Base-by-base conservation (phyloP, 495 filamentous ascomycete genomes). In the Penicillium verhagenii region DNA sequence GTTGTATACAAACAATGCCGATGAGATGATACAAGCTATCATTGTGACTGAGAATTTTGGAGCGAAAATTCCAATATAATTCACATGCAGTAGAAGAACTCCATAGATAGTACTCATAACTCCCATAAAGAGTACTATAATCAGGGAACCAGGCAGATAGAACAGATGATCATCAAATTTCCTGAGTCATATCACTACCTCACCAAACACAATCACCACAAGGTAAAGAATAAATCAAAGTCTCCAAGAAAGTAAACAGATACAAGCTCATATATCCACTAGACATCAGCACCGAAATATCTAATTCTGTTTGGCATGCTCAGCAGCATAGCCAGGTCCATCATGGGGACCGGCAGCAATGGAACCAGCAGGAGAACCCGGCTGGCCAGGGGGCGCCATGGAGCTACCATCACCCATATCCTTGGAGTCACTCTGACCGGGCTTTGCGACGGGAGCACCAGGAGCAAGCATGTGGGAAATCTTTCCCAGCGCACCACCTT, bases 401-500 rank as follows among this genome's bases (percentile, higher is more conserved):
- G n/a, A 14, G 35, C 47, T 38, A 44, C 33, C 47, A 52, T 38
- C 54, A 44, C 47, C 47, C 20, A 50, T 24, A 31, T 50, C 14
- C 2, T 2, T 38, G 29, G 47, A 19, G 20, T 50, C 47, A 26
- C 29, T 45, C 42, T 45, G 10, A 21, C 47, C 49, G 31, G 37
- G 20, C 4, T 35, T n/a, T 11, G 21, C 6, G 23, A 6, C 21
- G 16, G 60, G 24, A 29, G 20, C 39, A 50, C 24, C 39, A 31
- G 58, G 59, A 19, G 56, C 20, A n/a, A 67, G 50, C 5, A 31
- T 5, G n/a, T 63, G 38, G 33, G 24, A 38, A 0, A 67, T 9
- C 35, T 65, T 63, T 8, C 54, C 54, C 14, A 68, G 21, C 20
- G 52, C 50, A 53, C 65, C 62, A 18, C 53, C 46, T 16, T 49